phyloP scores from a whole-genome alignment of 2,329 filamentous ascomycete genomes.

The Escovopsis sp. region DNA sequence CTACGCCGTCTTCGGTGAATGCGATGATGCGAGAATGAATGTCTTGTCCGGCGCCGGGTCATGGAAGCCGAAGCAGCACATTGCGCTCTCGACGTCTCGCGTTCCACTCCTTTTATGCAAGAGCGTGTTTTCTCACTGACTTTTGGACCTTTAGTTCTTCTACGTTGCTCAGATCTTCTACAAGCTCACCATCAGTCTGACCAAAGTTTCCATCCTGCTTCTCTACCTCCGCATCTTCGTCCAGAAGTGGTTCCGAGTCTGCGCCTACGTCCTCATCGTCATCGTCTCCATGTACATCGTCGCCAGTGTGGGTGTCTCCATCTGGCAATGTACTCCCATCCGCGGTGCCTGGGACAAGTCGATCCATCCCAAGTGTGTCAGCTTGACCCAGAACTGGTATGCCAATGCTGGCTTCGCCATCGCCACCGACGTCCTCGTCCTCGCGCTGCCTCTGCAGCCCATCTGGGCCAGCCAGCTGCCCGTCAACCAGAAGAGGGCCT shows the following conservation, averaged over 20 bases:
- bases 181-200: constrained; percentile 38
- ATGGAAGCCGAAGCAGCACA: no score
- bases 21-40: no score
- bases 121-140: background rate
- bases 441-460: constrained; percentile 31
- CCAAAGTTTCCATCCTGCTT: constrained; percentile 36
- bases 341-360: constrained; percentile 29
- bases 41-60: no score
- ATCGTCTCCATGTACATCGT: constrained; percentile 31
- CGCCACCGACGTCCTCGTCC: constrained; percentile 29
- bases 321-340: constrained; percentile 37
- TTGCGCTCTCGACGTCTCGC: no score
- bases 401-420: constrained; percentile 34
- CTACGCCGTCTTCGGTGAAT: no score
- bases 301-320: constrained; percentile 28
- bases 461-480: constrained; percentile 31
- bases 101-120: no score
- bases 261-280: constrained; percentile 25
- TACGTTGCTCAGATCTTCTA: constrained; percentile 38
- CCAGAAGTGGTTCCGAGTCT: constrained; percentile 28
- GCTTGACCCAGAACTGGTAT: constrained; percentile 32
- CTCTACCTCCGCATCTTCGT: constrained; percentile 41
- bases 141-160: constrained; percentile 29
- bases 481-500: constrained; percentile 22
- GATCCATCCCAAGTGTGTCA: constrained; percentile 28